Conservation (phyloP, 176 grass and related monocot species). For the Miscanthus lutarioriparius region DNA sequence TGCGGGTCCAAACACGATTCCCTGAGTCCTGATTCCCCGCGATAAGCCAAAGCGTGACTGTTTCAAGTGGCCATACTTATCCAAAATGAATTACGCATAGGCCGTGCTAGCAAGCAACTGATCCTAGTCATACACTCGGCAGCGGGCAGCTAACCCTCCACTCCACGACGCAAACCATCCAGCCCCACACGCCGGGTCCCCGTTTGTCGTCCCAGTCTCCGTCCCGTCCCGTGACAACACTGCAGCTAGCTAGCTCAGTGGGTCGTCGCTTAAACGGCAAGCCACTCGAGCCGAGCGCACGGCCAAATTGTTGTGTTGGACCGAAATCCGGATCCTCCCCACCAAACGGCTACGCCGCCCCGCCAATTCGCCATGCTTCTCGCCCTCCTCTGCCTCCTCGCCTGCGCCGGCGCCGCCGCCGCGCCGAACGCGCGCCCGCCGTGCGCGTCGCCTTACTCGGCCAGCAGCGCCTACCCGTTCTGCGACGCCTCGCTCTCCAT, state of each 20-base stretch:
- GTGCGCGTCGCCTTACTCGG: slow-evolving; percentile 30
- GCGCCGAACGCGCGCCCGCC: slow-evolving; percentile 32
- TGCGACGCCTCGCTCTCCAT: slow-evolving; percentile 71
- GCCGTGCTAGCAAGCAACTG: background rate
- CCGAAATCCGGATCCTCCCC: slow-evolving; percentile 8
- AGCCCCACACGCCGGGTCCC: background rate
- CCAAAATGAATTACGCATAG: background rate
- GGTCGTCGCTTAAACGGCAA: background rate
- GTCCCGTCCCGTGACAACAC: background rate
- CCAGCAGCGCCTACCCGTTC: slow-evolving; percentile 49
- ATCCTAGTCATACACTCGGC: background rate
- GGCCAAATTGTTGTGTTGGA: slow-evolving; percentile 26
- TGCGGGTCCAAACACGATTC: background rate
- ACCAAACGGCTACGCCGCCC: slow-evolving; percentile 17
- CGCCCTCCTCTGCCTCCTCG: slow-evolving; percentile 8
- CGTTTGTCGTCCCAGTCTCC: background rate
- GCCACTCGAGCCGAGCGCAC: background rate
- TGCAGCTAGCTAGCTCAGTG: background rate
- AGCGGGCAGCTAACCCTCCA: background rate
- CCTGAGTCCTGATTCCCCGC: background rate
- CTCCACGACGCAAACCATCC: background rate
- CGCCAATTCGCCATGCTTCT: slow-evolving; percentile 34
- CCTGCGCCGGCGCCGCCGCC: background rate
- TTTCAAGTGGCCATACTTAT: background rate
- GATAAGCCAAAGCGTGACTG: background rate